These are phyloP conservation scores for Verticillium isaacii DNA, from an alignment of 2,329 filamentous ascomycete genomes.

Conservation along the genomic window DNA sequence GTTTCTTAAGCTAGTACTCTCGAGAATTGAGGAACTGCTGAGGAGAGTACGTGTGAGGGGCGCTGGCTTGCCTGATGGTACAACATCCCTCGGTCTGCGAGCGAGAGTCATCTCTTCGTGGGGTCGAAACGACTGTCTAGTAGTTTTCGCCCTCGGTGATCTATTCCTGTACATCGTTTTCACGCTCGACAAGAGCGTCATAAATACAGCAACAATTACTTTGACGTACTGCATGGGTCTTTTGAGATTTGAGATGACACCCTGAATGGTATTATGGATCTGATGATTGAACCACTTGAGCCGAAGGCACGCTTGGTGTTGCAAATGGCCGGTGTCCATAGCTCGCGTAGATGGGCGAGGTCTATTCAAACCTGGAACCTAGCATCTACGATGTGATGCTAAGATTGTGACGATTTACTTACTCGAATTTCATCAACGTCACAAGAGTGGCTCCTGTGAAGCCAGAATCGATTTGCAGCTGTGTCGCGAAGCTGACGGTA, in stretches of 20 bases:
- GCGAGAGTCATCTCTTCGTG: neutral
- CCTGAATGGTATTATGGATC: too few species aligned
- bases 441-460: slow-evolving; percentile 34
- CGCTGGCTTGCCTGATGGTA: neutral
- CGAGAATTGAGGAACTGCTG: neutral
- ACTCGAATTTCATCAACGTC: slow-evolving; percentile 28
- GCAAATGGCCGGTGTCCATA: too few species aligned
- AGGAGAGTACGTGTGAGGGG: neutral
- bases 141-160: neutral
- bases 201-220: neutral
- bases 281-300: too few species aligned
- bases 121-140: neutral
- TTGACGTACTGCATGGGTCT: too few species aligned
- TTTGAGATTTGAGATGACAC: too few species aligned
- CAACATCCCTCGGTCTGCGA: neutral
- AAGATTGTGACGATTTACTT: too few species aligned
- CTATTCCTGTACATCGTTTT: neutral
- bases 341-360: too few species aligned
- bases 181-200: neutral
- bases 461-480: slow-evolving; percentile 27
- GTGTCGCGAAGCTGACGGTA: slow-evolving; percentile 43
- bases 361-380: too few species aligned
- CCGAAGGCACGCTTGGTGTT: too few species aligned
- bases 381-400: too few species aligned
- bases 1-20: neutral